Percentiles rank a stretch among this genome's conserved stretches.
These are phyloP conservation scores for Saraca asoca DNA, from an alignment of 331 rosid species.

Conservation along the genomic window DNA sequence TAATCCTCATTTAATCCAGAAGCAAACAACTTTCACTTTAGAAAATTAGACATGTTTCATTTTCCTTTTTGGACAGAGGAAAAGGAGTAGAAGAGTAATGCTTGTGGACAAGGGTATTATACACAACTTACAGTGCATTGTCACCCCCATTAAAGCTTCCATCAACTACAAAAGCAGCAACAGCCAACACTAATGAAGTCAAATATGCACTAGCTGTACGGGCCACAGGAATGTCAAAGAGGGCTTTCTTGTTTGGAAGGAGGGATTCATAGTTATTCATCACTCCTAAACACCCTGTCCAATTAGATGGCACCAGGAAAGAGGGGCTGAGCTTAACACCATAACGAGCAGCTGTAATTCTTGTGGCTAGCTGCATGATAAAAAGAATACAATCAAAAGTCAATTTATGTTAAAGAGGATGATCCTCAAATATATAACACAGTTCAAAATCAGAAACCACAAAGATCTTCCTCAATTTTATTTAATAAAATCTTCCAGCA, in stretches of 20 bases:
- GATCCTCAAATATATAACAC: background rate
- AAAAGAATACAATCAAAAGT: conserved; percentile 26
- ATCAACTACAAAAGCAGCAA: conserved; percentile 81
- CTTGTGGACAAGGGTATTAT: background rate
- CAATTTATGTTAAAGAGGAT: conserved; percentile 6
- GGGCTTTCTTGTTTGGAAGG: conserved; percentile 81
- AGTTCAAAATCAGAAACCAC: conserved; percentile 5
- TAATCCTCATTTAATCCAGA: conserved; percentile 2
- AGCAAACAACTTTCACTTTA: conserved; percentile 4
- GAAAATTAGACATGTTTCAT: background rate
- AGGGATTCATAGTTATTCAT: conserved; percentile 88
- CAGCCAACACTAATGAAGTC: conserved; percentile 71
- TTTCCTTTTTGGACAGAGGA: conserved; percentile 6
- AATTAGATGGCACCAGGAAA: conserved; percentile 85
- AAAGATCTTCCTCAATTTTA: background rate
- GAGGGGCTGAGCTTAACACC: conserved; percentile 95
- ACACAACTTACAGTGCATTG: conserved; percentile 72
- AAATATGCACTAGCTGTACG: conserved; percentile 87
- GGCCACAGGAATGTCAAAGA: conserved; percentile 86
- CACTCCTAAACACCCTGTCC: conserved; percentile 96
- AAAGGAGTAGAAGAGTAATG: background rate
- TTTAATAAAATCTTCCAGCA: background rate
- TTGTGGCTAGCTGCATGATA: conserved; percentile 70
- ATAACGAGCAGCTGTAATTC: conserved; percentile 77
- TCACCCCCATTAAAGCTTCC: conserved; percentile 96